Base-by-base conservation (phyloP, 495 filamentous ascomycete species). In the Penicillium atrosanguineum region DNA sequence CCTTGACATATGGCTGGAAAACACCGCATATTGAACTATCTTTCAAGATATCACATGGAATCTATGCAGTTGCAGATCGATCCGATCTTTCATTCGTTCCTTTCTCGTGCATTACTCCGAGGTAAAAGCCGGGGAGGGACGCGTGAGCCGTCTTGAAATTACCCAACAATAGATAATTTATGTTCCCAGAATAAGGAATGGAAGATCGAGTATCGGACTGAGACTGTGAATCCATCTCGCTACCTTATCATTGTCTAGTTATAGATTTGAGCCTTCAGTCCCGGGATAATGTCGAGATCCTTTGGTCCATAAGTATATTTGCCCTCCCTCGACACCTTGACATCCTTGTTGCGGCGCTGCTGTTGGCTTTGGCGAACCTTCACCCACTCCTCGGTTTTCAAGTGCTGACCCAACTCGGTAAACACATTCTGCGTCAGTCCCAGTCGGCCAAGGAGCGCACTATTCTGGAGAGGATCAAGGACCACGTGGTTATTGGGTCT, bases 211-310 rank as follows among this genome's bases (percentile, higher is more conserved):
- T 4, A 11, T 37, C 34, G n/a, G 11, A 40, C 19, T 3, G 20
- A 44, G 7, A 1, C 29, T 16, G 8, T 11, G 8, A 3, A 34
- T 34, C 16, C 12, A 47, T 28, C 21, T 19, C 16, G 44, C 12
- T 36, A 47, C 14, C 11, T 26, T n/a, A 16, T 48, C 15, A 26
- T n/a, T 26, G 11, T 7, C 48, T 68, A 79, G 48, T 77, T 77
- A 44, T 78, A 74, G 6, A 77, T 55, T 44, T 65, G 65, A 15
- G 74, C 76, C 21, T 73, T 55, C 46, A 79, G 49, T 11, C 76
- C 76, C 14, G 75, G 75, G 50, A 79, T 52, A 42, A 79, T 77
- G 59, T 79, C 72, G 29, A 78, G 53, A 51, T 76, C 71, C 61
- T 74, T 77, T 38, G 68, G 56, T 43, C 59, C 59, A 34, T 74